phyloP scores from a whole-genome alignment of 495 filamentous ascomycete species.

The Penicillium goetzii region DNA sequence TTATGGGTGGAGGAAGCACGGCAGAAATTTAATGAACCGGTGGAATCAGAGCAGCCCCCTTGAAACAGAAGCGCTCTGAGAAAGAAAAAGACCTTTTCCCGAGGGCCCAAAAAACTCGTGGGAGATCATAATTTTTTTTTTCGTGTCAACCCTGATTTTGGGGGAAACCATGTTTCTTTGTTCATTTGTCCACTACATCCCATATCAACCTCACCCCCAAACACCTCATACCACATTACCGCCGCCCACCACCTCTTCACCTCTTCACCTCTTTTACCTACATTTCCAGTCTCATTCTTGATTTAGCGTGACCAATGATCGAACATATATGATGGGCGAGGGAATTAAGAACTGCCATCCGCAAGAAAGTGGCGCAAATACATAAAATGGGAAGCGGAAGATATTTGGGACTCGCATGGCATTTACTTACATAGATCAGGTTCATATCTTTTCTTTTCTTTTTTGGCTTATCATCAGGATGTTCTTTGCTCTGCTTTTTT shows the following conservation, averaged over 20 bases:
- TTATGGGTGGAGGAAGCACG: slow-evolving; percentile 61
- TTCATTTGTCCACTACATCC: slow-evolving; percentile 29
- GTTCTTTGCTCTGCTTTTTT: slow-evolving; percentile 17
- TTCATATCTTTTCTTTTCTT: slow-evolving; percentile 43
- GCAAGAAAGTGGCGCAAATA: slow-evolving; percentile 49
- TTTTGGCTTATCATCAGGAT: slow-evolving; percentile 19
- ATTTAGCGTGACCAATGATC: slow-evolving; percentile 57
- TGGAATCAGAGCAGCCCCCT: slow-evolving; percentile 48
- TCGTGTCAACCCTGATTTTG: slow-evolving; percentile 24
- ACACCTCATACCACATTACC: not conserved
- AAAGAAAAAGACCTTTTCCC: slow-evolving; percentile 11
- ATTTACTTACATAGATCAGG: slow-evolving; percentile 52
- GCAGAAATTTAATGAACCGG: slow-evolving; percentile 57
- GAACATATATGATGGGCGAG: slow-evolving; percentile 54
- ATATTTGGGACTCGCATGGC: slow-evolving; percentile 53
- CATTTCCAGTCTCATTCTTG: slow-evolving; percentile 46
- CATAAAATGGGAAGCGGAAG: slow-evolving; percentile 51
- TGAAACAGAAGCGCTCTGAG: slow-evolving; percentile 25
- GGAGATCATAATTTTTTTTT: slow-evolving; percentile 16
- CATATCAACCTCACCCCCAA: not conserved
- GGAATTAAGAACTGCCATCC: slow-evolving; percentile 45
- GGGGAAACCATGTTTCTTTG: slow-evolving; percentile 33
- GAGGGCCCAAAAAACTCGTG: not conserved
- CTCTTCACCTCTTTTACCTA: slow-evolving; percentile 1
- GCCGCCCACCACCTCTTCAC: not conserved